Percentiles rank a stretch among this genome's conserved stretches.
phyloP scores from a whole-genome alignment of 495 filamentous ascomycete species.

The Aspergillus steynii region DNA sequence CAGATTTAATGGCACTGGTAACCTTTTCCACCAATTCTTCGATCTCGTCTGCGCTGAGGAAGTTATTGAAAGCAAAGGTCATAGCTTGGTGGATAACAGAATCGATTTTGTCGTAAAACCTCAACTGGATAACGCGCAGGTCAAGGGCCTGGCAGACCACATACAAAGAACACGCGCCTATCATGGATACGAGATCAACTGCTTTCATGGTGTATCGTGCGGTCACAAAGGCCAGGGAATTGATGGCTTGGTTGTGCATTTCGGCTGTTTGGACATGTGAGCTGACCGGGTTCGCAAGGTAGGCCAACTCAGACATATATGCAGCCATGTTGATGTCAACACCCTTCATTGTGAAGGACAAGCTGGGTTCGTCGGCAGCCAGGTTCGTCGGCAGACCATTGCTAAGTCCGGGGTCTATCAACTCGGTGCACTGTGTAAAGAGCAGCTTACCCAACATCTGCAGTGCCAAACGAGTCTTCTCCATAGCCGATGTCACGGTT shows the following conservation, averaged over 20 bases:
- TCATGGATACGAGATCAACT: conserved; percentile 54
- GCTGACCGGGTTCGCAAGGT: conserved; percentile 54
- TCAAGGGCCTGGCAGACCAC: conserved; percentile 48
- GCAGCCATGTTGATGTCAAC: conserved; percentile 65
- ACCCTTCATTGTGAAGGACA: conserved; percentile 61
- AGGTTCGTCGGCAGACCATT: conserved; percentile 64
- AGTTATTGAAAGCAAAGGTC: background rate
- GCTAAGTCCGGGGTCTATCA: conserved; percentile 58
- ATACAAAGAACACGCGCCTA: conserved; percentile 53
- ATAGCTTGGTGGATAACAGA: conserved; percentile 2
- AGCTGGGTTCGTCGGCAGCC: conserved; percentile 55
- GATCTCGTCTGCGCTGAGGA: background rate
- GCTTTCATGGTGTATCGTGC: conserved; percentile 58
- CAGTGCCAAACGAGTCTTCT: conserved; percentile 55
- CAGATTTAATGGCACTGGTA: background rate
- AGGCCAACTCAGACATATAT: conserved; percentile 59
- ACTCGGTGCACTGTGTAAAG: conserved; percentile 58
- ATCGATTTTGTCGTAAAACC: conserved; percentile 8
- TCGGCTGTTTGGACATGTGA: conserved; percentile 57
- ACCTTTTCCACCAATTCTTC: background rate
- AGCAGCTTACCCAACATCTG: conserved; percentile 61
- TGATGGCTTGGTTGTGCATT: conserved; percentile 60
- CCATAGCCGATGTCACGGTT: conserved; percentile 62
- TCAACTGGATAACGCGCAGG: conserved; percentile 39
- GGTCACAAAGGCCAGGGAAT: conserved; percentile 58